Conservation (phyloP, 1,284 basidiomycete species). For the Wolfiporia cocos region DNA sequence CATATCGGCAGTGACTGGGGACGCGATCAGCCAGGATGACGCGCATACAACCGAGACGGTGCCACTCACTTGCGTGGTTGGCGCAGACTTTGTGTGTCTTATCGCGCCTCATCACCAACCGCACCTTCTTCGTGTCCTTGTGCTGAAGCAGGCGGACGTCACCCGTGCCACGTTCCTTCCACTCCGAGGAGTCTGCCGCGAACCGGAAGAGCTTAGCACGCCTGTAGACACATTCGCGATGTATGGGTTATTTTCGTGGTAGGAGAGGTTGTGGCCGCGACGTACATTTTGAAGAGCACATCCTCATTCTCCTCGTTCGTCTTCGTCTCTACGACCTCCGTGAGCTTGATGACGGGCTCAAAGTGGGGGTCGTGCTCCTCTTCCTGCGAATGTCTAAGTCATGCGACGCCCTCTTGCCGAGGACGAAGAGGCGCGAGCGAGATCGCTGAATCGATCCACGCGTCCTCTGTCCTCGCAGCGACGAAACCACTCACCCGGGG, state of each 20-base stretch:
- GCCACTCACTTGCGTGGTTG: slow-evolving; percentile 86
- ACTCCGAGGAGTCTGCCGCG: slow-evolving; percentile 75
- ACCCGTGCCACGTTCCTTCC: slow-evolving; percentile 96
- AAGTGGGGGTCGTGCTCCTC: slow-evolving; percentile 90
- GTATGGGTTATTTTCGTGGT: slow-evolving; percentile 4
- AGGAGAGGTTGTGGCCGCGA: slow-evolving; percentile 24
- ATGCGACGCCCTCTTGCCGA: slow-evolving; percentile 7
- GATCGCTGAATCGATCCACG: slow-evolving; percentile 24
- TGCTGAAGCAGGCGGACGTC: slow-evolving; percentile 87
- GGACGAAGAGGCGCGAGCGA: slow-evolving; percentile 10
- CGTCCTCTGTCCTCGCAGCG: slow-evolving; percentile 9
- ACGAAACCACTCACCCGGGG: slow-evolving; percentile 51
- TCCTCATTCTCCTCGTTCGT: slow-evolving; percentile 96
- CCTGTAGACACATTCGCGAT: slow-evolving; percentile 39
- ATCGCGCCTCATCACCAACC: slow-evolving; percentile 99
- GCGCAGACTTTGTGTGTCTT: slow-evolving; percentile 99
- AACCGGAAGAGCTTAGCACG: slow-evolving; percentile 99
- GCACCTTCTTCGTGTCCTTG: slow-evolving; percentile 87
- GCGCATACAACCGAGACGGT: slow-evolving; percentile 1
- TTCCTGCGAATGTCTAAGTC: slow-evolving; percentile 40
- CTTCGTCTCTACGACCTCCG: slow-evolving; percentile 93
- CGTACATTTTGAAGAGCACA: slow-evolving; percentile 94
- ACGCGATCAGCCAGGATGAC: slow-evolving; percentile 1
- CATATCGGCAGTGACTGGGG: slow-evolving; percentile 85
- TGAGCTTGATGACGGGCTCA: slow-evolving; percentile 96